Percentiles rank a stretch among this genome's conserved stretches.
Conservation (phyloP, 805 yeast genomes). For the Kodamaea hsintzibuensis region DNA sequence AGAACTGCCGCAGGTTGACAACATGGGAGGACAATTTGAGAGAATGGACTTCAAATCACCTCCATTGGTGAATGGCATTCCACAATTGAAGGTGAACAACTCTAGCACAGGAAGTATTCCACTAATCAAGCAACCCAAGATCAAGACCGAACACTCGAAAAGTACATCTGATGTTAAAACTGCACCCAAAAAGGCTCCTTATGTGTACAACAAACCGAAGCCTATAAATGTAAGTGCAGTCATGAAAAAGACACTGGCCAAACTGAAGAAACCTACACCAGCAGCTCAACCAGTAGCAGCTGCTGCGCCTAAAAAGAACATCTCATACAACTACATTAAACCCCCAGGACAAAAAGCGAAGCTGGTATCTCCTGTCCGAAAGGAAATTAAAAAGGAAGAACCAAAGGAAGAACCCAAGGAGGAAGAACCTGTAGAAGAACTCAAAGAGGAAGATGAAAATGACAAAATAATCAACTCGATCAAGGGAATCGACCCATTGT, state of each 20-base stretch:
- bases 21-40: constrained; percentile 2
- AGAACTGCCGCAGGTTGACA: constrained; percentile 7
- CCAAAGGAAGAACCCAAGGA: neutral
- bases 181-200: constrained; percentile 15
- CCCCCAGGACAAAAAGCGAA: constrained; percentile 6
- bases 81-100: neutral
- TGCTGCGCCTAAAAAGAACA: constrained; percentile 10
- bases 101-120: constrained; percentile 3
- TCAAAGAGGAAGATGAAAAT: constrained; percentile 22
- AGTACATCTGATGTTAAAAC: neutral
- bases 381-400: neutral
- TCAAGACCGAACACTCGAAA: constrained; percentile 3
- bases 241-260: constrained; percentile 25
- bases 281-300: constrained; percentile 9
- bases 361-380: neutral
- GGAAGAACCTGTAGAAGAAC: constrained; percentile 2
- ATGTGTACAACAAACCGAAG: constrained; percentile 39
- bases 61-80: constrained; percentile 3
- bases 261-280: constrained; percentile 12
- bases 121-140: constrained; percentile 2
- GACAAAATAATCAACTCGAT: constrained; percentile 45
- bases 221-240: constrained; percentile 37
- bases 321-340: constrained; percentile 17
- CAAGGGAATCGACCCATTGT: constrained; percentile 72
- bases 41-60: neutral